Percentiles rank a stretch among this genome's conserved stretches.
These are phyloP conservation scores for Colletotrichum euphorbiae DNA, from an alignment of 2,329 filamentous ascomycete species.

Conservation along the genomic window DNA sequence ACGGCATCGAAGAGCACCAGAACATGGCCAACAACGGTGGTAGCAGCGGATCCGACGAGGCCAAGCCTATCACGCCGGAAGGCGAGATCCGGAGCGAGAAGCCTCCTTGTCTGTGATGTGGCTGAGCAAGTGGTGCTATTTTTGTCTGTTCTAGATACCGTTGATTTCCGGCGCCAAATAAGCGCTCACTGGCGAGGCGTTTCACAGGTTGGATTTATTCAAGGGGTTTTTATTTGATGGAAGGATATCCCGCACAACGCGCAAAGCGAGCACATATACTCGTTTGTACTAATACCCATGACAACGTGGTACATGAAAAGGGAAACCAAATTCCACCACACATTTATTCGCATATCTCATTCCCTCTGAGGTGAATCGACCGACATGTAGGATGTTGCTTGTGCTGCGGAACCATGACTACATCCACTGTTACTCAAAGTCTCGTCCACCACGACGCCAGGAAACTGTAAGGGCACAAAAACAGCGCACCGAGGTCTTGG, in stretches of 20 bases:
- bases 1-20: slow-evolving; percentile 77
- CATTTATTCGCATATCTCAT: neutral
- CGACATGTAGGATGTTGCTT: neutral
- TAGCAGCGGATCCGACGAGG: slow-evolving; percentile 38
- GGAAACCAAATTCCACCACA: slow-evolving; percentile 8
- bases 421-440: slow-evolving; percentile 17
- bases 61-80: slow-evolving; percentile 26
- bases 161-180: slow-evolving; percentile 11
- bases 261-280: slow-evolving; percentile 31
- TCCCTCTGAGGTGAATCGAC: neutral
- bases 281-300: slow-evolving; percentile 39
- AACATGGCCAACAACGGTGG: slow-evolving; percentile 48
- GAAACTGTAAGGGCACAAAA: neutral
- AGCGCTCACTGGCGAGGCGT: slow-evolving; percentile 34
- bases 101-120: slow-evolving; percentile 23
- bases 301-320: slow-evolving; percentile 30
- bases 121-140: slow-evolving; percentile 6
- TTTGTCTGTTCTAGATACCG: slow-evolving; percentile 25
- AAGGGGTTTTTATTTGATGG: slow-evolving; percentile 19
- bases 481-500: slow-evolving; percentile 27
- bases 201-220: slow-evolving; percentile 34
- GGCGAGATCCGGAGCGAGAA: slow-evolving; percentile 38
- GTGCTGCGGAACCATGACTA: neutral
- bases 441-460: slow-evolving; percentile 22
- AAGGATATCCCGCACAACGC: slow-evolving; percentile 38